Evolutionary conservation across 1,284 basidiomycete species (phyloP).

Genomic region (Sparassis latifolia): DNA sequence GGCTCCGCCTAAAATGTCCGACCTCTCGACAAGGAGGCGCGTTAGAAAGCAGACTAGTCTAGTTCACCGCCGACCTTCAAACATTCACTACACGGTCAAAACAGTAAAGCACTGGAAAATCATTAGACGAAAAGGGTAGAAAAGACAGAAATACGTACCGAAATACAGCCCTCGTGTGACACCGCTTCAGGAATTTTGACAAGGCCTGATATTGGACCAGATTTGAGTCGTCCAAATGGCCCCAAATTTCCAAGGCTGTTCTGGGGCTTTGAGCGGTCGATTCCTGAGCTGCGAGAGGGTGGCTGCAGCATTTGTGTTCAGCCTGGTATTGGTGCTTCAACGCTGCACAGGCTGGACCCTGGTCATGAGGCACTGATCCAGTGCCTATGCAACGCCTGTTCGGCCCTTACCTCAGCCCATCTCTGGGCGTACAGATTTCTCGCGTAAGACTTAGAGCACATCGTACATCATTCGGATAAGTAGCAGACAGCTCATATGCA

Average conservation of each 20-base stretch:
- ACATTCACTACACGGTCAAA: neutral
- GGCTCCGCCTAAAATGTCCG: too few relatives aligned
- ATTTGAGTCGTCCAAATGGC: neutral
- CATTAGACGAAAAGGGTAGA: neutral
- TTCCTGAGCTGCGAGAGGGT: neutral
- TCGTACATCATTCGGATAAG: too few relatives aligned
- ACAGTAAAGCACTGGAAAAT: neutral
- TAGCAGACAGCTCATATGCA: too few relatives aligned
- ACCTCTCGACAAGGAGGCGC: too few relatives aligned
- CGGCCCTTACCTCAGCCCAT: too few relatives aligned
- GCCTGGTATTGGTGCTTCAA: neutral
- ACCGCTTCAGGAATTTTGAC: neutral
- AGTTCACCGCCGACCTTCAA: too few relatives aligned
- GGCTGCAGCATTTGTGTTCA: neutral
- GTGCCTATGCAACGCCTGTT: neutral
- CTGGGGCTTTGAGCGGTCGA: neutral
- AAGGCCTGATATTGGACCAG: neutral
- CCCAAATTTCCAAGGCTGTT: neutral
- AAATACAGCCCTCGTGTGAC: neutral
- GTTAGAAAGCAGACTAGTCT: too few relatives aligned
- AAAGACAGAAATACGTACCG: neutral
- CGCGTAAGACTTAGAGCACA: too few relatives aligned
- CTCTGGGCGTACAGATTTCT: neutral
- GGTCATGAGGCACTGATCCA: neutral
- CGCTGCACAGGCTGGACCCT: neutral